A percentile compares a stretch with the other conserved stretches of the same genome.
Evolutionary conservation across 1,139 yeast genomes (phyloP).

Genomic region (Scheffersomyces lignicola): DNA sequence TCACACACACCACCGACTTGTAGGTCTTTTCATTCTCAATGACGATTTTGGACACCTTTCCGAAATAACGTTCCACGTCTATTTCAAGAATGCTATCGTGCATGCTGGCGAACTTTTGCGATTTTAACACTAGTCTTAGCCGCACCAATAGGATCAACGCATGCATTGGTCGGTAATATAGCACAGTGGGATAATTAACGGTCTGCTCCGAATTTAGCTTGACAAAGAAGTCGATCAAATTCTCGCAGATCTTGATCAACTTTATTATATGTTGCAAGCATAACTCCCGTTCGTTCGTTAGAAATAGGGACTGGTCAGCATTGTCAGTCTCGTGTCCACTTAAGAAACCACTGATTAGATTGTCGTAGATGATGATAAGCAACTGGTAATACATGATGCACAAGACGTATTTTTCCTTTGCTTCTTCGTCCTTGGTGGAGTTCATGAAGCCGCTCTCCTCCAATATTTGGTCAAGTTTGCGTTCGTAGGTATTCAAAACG

Average conservation of each 20-base stretch:
- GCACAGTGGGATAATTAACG: constrained; percentile 49
- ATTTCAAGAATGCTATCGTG: constrained; percentile 21
- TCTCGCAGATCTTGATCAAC: constrained; percentile 44
- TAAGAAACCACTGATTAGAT: constrained; percentile 36
- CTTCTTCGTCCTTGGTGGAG: constrained; percentile 12
- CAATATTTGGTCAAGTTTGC: constrained; percentile 18
- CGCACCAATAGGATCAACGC: constrained; percentile 50
- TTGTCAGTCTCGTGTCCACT: constrained; percentile 5
- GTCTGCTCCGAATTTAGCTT: constrained; percentile 35
- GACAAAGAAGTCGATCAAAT: constrained; percentile 45
- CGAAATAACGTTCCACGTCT: constrained; percentile 37
- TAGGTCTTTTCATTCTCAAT: constrained; percentile 22
- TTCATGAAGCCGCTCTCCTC: constrained; percentile 31
- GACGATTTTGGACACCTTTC: constrained; percentile 25
- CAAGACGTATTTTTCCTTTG: constrained; percentile 34
- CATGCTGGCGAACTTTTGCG: constrained; percentile 25
- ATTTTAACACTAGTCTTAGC: constrained; percentile 42
- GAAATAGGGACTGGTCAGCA: constrained; percentile 3
- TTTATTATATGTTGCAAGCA: constrained; percentile 38
- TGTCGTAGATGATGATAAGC: constrained; percentile 50
- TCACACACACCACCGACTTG: constrained; percentile 38
- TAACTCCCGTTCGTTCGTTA: constrained; percentile 13
- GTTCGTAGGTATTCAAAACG: constrained; percentile 21
- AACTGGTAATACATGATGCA: constrained; percentile 46
- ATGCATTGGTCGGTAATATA: constrained; percentile 57